Evolutionary conservation across 2,329 filamentous ascomycete species (phyloP), one percentile per base, ranked within the genome.

Genomic region (Beauveria sp.): DNA sequence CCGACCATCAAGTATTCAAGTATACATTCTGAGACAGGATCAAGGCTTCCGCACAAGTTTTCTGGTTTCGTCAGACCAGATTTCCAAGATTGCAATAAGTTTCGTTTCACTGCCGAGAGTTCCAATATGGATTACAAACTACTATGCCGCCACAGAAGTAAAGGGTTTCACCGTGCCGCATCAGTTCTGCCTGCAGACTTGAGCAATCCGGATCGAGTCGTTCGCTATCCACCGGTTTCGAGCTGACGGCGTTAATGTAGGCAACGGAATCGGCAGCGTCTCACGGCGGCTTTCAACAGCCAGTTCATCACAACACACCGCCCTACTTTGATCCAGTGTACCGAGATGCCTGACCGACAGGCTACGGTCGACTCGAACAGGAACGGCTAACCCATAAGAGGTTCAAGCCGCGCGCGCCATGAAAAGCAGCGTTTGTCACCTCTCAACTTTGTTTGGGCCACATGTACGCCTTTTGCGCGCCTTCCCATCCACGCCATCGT

Each of bases 171-270:
- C 34, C 12, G 14, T 38, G 34, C 34, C 14, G 34, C 34, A 38
- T 16, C 34, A 16, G 5, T 16, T 38, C 12, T 38, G 2, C 12
- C 34, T 38, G 56, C 56, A 59, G 28, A 24, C 56, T 42, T 38
- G n/a, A 60, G 22, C 18, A 49, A 60, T 60, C 57, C 7, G 48
- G 38, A 51, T 51, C 57, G 48, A 50, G 18, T 60, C 38, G 7
- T 60, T 52, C 57, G 34, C 12, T 16, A 1, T 26, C 57, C 57
- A 45, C 48, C 18, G 24, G 34, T 18, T 22, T 50, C 45, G 20
- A 50, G 43, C 16, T 31, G 5, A 18, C 20, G 22, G 46, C 24
- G 20, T 45, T 20, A 10, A 18, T 55, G 52, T 18, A 31, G 22
- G 26, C 38, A 42, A n/a, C 52, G 18, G 16, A 26, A 16, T n/a